phyloP scores from a whole-genome alignment of 78 protist species.

The Tieghemostelium lacteum region DNA sequence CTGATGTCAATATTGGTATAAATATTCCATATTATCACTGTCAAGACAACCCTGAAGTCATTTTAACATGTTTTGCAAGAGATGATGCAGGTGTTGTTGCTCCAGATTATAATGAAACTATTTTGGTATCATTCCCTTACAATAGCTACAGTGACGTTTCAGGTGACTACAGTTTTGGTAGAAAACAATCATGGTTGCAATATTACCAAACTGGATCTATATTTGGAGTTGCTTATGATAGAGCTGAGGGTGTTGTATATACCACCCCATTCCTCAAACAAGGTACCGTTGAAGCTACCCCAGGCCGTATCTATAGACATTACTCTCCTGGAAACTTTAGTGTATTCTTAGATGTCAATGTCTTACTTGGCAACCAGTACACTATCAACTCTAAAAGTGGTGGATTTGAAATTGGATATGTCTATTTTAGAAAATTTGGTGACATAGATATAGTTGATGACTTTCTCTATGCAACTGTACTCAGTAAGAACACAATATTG shows the following conservation, averaged over 20 bases:
- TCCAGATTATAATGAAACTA: neutral
- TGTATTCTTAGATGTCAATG: neutral
- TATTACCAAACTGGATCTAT: neutral
- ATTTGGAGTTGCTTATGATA: constrained; percentile 44
- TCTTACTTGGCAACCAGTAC: neutral
- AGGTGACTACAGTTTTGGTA: neutral
- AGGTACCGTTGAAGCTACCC: neutral
- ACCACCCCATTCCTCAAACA: neutral
- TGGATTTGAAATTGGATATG: too few species aligned
- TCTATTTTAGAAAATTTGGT: constrained; percentile 1
- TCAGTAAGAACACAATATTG: neutral
- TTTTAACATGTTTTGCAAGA: constrained; percentile 21
- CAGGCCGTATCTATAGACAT: neutral
- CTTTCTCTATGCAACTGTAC: constrained; percentile 11
- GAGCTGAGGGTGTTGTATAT: neutral
- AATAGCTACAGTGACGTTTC: neutral
- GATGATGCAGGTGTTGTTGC: neutral
- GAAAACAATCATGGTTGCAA: neutral
- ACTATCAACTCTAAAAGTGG: neutral
- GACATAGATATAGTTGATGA: constrained; percentile 58
- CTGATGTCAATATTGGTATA: constrained; percentile 29
- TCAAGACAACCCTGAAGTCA: constrained; percentile 9
- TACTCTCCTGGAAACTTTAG: neutral
- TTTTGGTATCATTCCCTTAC: constrained; percentile 21
- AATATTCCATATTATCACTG: neutral